These are phyloP conservation scores for Perkinsus marinus DNA, from an alignment of 169 alveolate genomes.

Conservation along the genomic window DNA sequence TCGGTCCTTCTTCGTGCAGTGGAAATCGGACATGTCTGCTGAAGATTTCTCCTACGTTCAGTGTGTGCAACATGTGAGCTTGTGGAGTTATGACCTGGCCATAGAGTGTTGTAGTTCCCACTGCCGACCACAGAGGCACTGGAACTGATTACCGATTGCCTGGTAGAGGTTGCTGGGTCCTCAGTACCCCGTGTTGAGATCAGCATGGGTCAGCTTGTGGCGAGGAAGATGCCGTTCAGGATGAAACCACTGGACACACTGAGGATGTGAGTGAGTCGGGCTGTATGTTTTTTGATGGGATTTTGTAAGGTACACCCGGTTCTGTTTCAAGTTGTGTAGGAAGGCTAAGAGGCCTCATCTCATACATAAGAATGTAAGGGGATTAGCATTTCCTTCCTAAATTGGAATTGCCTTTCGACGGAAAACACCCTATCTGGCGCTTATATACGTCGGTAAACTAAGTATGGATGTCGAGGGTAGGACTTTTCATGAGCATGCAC, in stretches of 20 bases:
- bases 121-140: not conserved
- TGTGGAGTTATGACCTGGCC: no score
- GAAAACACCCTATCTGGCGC: no score
- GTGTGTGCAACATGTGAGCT: not conserved
- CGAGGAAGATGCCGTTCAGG: not conserved
- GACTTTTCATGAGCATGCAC: no score
- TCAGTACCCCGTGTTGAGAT: not conserved
- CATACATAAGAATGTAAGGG: not conserved
- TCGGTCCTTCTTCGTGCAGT: not conserved
- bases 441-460: no score
- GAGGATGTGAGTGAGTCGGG: not conserved
- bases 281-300: not conserved
- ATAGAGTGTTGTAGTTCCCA: not conserved
- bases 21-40: not conserved
- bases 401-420: no score
- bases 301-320: not conserved
- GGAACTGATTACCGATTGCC: not conserved
- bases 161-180: not conserved
- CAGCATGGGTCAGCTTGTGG: not conserved
- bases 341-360: not conserved
- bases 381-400: no score
- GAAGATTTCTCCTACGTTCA: not conserved
- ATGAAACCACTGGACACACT: not conserved
- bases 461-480: no score
- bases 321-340: not conserved